Evolutionary conservation across 768 basidiomycete species (phyloP).

Genomic region (Naematelia encephala): DNA sequence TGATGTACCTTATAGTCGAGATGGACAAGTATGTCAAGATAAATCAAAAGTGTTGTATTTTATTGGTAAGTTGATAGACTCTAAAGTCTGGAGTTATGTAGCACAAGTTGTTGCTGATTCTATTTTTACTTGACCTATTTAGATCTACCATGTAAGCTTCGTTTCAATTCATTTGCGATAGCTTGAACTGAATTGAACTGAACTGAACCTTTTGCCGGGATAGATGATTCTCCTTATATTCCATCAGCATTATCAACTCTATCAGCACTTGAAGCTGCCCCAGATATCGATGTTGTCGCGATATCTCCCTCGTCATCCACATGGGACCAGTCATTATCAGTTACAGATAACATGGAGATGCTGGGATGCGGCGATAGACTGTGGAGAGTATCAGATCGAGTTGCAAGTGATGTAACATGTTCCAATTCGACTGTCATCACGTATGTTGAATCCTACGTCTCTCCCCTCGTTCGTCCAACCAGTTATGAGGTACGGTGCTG

Average conservation of each 20-base stretch:
- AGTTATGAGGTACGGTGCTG: not conserved
- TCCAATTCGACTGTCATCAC: not conserved
- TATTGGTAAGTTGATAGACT: not conserved
- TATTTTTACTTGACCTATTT: not conserved
- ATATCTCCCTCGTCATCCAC: not conserved
- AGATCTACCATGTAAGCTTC: not conserved
- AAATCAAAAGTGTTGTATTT: not conserved
- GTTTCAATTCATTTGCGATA: not conserved
- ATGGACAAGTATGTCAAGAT: not conserved
- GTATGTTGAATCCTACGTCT: not conserved
- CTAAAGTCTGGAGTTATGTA: not conserved
- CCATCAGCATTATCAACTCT: not conserved
- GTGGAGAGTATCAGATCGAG: not conserved
- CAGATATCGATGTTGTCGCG: not conserved
- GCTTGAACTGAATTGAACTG: not conserved
- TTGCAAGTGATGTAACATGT: not conserved
- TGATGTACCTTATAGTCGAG: not conserved
- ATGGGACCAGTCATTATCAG: not conserved
- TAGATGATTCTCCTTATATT: not conserved
- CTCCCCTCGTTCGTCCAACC: not conserved
- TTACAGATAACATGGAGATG: not conserved
- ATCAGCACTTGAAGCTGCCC: not conserved
- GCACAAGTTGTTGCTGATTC: not conserved
- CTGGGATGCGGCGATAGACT: not conserved
- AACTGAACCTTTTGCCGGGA: not conserved